These are phyloP conservation scores for Encephalitozoon hellem DNA, from an alignment of 371 early-diverging fungal genomes.

Conservation along the genomic window DNA sequence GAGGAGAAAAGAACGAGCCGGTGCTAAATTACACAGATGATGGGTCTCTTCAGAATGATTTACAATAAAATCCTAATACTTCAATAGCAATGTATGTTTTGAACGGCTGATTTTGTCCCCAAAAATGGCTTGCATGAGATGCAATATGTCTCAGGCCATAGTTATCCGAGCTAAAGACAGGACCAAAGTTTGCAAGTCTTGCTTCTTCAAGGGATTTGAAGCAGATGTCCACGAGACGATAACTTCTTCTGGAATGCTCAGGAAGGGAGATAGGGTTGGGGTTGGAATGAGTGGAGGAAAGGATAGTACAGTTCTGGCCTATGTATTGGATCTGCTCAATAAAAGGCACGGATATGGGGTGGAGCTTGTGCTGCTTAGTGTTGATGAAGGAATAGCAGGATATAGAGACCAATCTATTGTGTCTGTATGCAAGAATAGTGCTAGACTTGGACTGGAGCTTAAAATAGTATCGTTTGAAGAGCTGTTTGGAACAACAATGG, in stretches of 20 bases:
- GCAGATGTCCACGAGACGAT: constrained; percentile 89
- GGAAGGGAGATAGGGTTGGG: constrained; percentile 76
- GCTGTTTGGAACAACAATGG: constrained; percentile 91
- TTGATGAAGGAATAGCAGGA: constrained; percentile 98
- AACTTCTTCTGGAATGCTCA: constrained; percentile 70
- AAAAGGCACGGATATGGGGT: constrained; percentile 82
- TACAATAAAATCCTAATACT: background rate
- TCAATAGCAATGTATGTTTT: background rate
- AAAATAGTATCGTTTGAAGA: constrained; percentile 85
- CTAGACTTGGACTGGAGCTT: constrained; percentile 79
- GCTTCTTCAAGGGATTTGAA: constrained; percentile 87
- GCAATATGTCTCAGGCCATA: constrained; percentile 65
- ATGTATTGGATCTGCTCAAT: constrained; percentile 84
- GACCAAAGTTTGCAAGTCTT: constrained; percentile 77
- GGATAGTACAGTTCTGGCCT: constrained; percentile 94
- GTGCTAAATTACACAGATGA: background rate
- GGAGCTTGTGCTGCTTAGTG: constrained; percentile 77
- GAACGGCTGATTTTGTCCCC: background rate
- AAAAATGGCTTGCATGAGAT: constrained; percentile 60
- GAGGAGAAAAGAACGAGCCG: constrained; percentile 8
- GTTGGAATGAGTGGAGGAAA: constrained; percentile 96
- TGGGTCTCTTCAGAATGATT: background rate
- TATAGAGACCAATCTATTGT: constrained; percentile 95
- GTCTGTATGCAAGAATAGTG: constrained; percentile 85
- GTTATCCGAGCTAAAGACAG: constrained; percentile 83